These are phyloP conservation scores for Sorghum bicolor DNA, from an alignment of 176 grass and related monocot genomes.

Conservation along the genomic window DNA sequence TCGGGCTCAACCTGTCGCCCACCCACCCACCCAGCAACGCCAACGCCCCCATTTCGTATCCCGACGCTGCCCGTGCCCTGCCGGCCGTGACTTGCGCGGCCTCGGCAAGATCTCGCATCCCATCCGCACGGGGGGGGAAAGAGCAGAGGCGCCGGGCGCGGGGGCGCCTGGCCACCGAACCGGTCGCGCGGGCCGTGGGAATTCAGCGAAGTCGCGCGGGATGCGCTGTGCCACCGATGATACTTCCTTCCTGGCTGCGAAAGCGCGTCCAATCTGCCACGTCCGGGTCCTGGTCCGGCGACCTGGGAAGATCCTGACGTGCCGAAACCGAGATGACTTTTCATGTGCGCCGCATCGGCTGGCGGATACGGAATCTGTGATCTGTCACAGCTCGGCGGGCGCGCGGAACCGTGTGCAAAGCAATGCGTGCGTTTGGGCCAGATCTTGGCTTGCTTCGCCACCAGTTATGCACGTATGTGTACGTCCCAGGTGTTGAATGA, in stretches of 20 bases:
- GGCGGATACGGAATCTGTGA: background rate
- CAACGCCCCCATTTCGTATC: background rate
- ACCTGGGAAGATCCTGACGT: background rate
- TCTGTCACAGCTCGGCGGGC: background rate
- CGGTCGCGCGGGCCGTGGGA: background rate
- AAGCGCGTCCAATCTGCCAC: no score
- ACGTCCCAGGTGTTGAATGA: no score
- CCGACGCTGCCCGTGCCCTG: background rate
- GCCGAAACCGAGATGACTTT: background rate
- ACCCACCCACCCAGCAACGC: conserved; percentile 20
- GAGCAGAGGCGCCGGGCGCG: background rate
- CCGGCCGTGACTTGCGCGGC: background rate
- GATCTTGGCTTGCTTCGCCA: no score
- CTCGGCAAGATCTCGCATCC: background rate
- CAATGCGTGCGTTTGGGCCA: no score
- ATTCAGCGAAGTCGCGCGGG: background rate
- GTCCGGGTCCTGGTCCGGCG: conserved; percentile 19
- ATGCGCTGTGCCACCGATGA: background rate
- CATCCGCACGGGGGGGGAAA: background rate
- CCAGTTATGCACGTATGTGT: no score
- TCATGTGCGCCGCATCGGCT: background rate
- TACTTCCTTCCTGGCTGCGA: background rate
- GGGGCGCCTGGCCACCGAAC: background rate
- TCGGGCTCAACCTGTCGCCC: conserved; percentile 22
- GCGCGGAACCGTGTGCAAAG: no score